Evolutionary conservation across 805 yeast genomes (phyloP).

Genomic region (Pichia rugopelliculosa): DNA sequence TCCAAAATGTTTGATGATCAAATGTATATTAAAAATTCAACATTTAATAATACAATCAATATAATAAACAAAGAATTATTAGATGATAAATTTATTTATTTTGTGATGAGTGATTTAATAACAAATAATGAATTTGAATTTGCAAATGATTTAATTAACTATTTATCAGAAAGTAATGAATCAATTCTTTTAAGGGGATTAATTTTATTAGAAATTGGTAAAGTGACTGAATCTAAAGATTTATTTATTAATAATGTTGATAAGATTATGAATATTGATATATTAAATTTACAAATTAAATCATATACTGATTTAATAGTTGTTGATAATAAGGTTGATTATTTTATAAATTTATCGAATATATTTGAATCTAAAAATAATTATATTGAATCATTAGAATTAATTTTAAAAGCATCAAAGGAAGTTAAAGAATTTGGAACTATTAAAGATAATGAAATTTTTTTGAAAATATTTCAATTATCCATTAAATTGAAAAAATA

Average conservation of each 20-base stretch:
- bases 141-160: slow-evolving; percentile 14
- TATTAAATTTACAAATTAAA: not conserved
- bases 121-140: slow-evolving; percentile 5
- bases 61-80: slow-evolving; percentile 15
- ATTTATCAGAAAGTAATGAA: slow-evolving; percentile 17
- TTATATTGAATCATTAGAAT: slow-evolving; percentile 30
- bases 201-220: slow-evolving; percentile 18
- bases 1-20: slow-evolving; percentile 11
- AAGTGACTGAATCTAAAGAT: slow-evolving; percentile 22
- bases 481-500: slow-evolving; percentile 27
- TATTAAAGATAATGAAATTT: slow-evolving; percentile 17
- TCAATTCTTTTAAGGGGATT: slow-evolving; percentile 22
- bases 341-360: slow-evolving; percentile 31
- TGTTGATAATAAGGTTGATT: slow-evolving; percentile 29
- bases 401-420: slow-evolving; percentile 22
- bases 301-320: slow-evolving; percentile 13
- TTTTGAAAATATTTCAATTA: slow-evolving; percentile 24
- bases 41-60: slow-evolving; percentile 17
- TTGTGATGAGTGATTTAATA: slow-evolving; percentile 18
- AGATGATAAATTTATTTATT: slow-evolving; percentile 18
- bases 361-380: slow-evolving; percentile 28
- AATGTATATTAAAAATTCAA: slow-evolving; percentile 16
- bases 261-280: not conserved
- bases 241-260: slow-evolving; percentile 22
- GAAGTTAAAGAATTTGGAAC: slow-evolving; percentile 10